Conservation (phyloP, 1,139 yeast species). For the Eremothecium cymbalariae region DNA sequence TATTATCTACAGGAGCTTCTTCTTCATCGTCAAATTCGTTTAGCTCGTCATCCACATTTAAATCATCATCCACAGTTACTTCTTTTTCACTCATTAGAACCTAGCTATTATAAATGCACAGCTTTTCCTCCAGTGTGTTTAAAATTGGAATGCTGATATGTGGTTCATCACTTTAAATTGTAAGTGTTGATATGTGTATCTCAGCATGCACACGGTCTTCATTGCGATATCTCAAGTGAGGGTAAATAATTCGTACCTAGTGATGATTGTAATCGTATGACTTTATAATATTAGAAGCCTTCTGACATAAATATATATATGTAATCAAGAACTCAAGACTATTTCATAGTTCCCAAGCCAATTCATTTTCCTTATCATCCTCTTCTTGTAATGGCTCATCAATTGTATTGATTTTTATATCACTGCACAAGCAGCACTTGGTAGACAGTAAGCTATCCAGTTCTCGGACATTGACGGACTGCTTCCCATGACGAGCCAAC, state of each 20-base stretch:
- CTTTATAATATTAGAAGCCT: too few species aligned
- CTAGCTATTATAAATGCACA: too few species aligned
- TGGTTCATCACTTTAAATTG: background rate
- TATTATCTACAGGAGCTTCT: constrained; percentile 33
- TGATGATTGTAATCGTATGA: too few species aligned
- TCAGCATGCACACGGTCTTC: too few species aligned
- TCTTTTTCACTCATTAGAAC: constrained; percentile 20
- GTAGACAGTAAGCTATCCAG: constrained; percentile 54
- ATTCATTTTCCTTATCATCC: constrained; percentile 17
- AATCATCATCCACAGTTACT: constrained; percentile 16
- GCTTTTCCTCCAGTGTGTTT: background rate
- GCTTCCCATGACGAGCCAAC: constrained; percentile 28
- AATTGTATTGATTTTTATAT: constrained; percentile 57
- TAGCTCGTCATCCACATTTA: constrained; percentile 34
- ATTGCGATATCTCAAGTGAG: background rate
- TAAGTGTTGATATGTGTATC: too few species aligned
- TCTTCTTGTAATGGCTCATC: constrained; percentile 43
- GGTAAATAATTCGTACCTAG: too few species aligned
- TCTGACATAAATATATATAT: too few species aligned
- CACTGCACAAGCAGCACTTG: constrained; percentile 78
- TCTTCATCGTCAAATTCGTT: constrained; percentile 37
- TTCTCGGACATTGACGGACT: constrained; percentile 26
- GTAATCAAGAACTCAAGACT: background rate
- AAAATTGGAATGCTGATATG: background rate
- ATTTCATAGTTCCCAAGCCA: constrained; percentile 22